phyloP scores from a whole-genome alignment of 176 grass and related monocot species.

The Pharus latifolius region DNA sequence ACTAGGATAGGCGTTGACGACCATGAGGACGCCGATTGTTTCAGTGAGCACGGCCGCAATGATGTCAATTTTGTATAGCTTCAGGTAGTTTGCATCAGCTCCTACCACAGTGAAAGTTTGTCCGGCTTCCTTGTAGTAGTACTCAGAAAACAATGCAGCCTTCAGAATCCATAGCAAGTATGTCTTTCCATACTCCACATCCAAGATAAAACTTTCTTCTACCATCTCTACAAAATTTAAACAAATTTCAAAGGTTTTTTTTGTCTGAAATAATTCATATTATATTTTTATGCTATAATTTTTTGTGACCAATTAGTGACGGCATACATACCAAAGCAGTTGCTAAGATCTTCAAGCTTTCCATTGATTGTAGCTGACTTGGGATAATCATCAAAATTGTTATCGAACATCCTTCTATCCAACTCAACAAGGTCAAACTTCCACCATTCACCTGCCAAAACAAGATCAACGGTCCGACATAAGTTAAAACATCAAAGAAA shows the following conservation, averaged over 20 bases:
- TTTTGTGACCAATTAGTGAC: too few relatives aligned
- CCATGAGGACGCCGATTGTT: conserved; percentile 4
- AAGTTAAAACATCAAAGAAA: too few relatives aligned
- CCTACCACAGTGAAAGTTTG: conserved; percentile 15
- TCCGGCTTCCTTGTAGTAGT: conserved; percentile 5
- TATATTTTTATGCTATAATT: neutral
- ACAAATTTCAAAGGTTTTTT: too few relatives aligned
- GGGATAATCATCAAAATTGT: neutral
- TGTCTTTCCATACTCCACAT: neutral
- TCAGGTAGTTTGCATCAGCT: conserved; percentile 9
- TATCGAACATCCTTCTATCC: neutral
- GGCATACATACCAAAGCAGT: conserved; percentile 26
- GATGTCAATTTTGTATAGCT: conserved; percentile 6
- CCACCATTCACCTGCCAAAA: conserved; percentile 9
- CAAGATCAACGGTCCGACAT: too few relatives aligned
- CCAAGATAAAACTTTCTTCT: neutral
- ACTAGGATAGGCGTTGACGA: neutral
- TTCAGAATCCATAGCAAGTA: neutral
- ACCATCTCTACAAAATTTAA: neutral
- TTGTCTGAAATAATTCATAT: too few relatives aligned
- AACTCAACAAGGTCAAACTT: neutral
- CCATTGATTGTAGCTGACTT: conserved; percentile 20
- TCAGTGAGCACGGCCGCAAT: neutral
- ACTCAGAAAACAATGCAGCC: neutral
- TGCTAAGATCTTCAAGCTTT: conserved; percentile 20